Evolutionary conservation across 257 asterid species (phyloP), one percentile per base, ranked within the genome.

Genomic region (Gynochthodes officinalis): DNA sequence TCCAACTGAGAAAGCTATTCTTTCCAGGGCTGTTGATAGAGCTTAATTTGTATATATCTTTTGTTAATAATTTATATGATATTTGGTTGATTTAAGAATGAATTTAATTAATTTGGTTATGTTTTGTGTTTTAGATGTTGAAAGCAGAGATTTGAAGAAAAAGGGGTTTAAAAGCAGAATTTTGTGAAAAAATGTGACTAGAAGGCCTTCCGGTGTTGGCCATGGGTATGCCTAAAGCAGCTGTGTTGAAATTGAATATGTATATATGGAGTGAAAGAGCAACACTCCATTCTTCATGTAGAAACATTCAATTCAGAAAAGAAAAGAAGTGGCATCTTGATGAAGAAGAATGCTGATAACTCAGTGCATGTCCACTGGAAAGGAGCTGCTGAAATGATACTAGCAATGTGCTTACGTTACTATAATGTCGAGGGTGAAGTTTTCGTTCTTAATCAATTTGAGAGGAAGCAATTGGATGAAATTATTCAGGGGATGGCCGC

Each of bases 1-100:
- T 72, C 97, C 97, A 0, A 91, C 97, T 12, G 97, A 91, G 65
- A 88, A 91, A 77, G 96, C 97, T 4, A 82, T 91, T 28, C 86
- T 91, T n/a, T 83, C 86, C 0, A 89, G 97, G 97, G 95, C 87
- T n/a, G n/a, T n/a, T n/a, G n/a, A n/a, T n/a, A n/a, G n/a, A n/a
- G n/a, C n/a, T n/a, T n/a, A n/a, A n/a, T n/a, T n/a, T n/a, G n/a
- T n/a, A n/a, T n/a, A n/a, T n/a, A n/a, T n/a, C n/a, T n/a, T n/a
- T n/a, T n/a, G n/a, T n/a, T n/a, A n/a, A n/a, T n/a, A n/a, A n/a
- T n/a, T n/a, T n/a, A n/a, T n/a, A n/a, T n/a, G n/a, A n/a, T n/a
- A n/a, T n/a, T n/a, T n/a, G n/a, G n/a, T n/a, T n/a, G n/a, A n/a
- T n/a, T n/a, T n/a, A n/a, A n/a, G n/a, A n/a, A n/a, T n/a, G n/a